Conservation (phyloP, 75 land plant genomes). For the Gnetum montanum region DNA sequence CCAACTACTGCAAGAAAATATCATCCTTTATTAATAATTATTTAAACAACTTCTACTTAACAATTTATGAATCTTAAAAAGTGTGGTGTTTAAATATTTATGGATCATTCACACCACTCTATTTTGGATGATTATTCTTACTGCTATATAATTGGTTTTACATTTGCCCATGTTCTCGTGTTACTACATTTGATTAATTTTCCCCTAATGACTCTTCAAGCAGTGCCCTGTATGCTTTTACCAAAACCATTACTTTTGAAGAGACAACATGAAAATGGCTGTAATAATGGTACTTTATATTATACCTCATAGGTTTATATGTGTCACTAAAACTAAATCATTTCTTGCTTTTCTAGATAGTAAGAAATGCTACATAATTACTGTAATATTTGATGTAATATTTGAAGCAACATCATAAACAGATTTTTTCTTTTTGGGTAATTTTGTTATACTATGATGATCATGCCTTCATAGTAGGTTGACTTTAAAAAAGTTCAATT, state of each 20-base stretch:
- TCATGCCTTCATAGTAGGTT: no score
- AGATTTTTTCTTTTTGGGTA: not conserved
- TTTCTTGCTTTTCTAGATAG: no score
- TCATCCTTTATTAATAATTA: no score
- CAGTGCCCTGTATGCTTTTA: constrained; percentile 98
- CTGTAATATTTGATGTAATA: no score
- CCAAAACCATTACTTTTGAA: constrained; percentile 91
- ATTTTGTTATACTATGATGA: constrained; percentile 10
- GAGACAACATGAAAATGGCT: constrained; percentile 62
- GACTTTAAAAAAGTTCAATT: no score
- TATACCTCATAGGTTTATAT: not conserved
- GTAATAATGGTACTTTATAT: not conserved
- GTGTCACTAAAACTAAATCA: not conserved
- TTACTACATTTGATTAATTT: constrained; percentile 52
- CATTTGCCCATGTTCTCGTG: not conserved
- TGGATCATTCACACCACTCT: no score
- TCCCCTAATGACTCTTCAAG: constrained; percentile 64
- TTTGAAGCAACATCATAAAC: not conserved
- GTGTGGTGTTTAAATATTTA: no score
- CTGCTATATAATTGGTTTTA: no score
- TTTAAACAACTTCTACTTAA: no score
- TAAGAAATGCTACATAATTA: not conserved
- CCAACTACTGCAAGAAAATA: no score
- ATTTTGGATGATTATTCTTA: no score
- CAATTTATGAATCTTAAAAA: no score